Percentiles rank a stretch among this genome's conserved stretches.
phyloP scores from a whole-genome alignment of 2,329 filamentous ascomycete species.

The Penicillium decumbens region DNA sequence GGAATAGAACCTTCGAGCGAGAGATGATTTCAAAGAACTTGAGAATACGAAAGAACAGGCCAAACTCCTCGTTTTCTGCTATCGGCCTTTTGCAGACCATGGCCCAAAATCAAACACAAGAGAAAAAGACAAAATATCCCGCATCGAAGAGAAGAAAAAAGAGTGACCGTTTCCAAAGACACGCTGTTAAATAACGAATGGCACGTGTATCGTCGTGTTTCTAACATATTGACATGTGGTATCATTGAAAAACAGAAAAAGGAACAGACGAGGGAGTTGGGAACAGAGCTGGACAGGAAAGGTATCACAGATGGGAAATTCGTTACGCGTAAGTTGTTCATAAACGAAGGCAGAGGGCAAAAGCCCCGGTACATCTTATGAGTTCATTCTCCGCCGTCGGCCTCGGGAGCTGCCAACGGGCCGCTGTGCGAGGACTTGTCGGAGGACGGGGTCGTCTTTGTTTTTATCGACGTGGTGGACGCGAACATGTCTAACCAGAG shows the following conservation, averaged over 20 bases:
- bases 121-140: not conserved
- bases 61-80: not conserved
- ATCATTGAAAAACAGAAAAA: conserved; percentile 17
- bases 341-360: not conserved
- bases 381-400: conserved; percentile 59
- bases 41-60: not conserved
- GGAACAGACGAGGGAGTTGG: not conserved
- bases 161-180: conserved; percentile 13
- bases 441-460: conserved; percentile 75
- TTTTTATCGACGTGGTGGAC: conserved; percentile 87
- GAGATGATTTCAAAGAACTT: not conserved
- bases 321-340: conserved; percentile 17
- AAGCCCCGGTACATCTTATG: conserved; percentile 1
- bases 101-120: not conserved
- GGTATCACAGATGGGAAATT: conserved; percentile 20
- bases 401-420: conserved; percentile 79
- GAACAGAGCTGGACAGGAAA: conserved; percentile 3
- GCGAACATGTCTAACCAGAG: conserved; percentile 68
- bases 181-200: conserved; percentile 19
- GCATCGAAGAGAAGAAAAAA: conserved; percentile 4
- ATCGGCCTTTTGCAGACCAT: not conserved
- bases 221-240: conserved; percentile 25
- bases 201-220: conserved; percentile 24
- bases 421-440: conserved; percentile 79
- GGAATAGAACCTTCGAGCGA: not conserved